Evolutionary conservation across 371 early-diverging fungal genomes (phyloP), one percentile per base, ranked within the genome.

Genomic region (Basidiobolus meristosporus): DNA sequence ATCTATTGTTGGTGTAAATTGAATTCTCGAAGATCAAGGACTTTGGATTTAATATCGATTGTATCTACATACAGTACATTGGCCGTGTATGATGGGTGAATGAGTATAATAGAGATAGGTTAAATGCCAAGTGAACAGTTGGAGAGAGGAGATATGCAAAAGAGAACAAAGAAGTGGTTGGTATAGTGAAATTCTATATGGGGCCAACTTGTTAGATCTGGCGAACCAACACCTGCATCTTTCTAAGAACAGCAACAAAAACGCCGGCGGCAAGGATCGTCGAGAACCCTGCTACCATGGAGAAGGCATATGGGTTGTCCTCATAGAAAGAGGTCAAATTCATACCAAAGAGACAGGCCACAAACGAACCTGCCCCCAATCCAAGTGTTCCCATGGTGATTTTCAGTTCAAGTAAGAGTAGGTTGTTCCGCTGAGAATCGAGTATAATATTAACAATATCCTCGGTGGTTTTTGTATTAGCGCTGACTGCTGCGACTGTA

Each of bases 311-410:
- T 0, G 77, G 77, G 31, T 75, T 59, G 7, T 54, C 49, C 44
- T 90, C 90, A 37, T 82, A 60, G 36, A 65, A 61, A 42, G 68
- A 82, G 39, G 61, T 55, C 45, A 90, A 52, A 53, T 90, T 90
- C 91, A 90, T 90, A 23, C 91, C 91, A 41, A 87, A 82, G 10
- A 79, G 38, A 17, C 70, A 59, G 3, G 78, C 73, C 26, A 77
- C 47, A 14, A 89, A 48, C 4, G 83, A 77, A 14, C 82, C 85
- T 15, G 65, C 60, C 14, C 73, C 73, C 33, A 84, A 62, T 0
- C 80, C 82, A 17, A 83, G 53, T 3, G 85, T 87, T 16, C 75
- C 62, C 26, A 88, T 77, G 6, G 78, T 80, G 23, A 88, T 63
- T 39, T 73, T 57, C 39, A 87, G 70, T 47, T 90, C 89, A 47